Base-by-base conservation (phyloP, 257 asterid genomes). In the Thymus mandschuricus region DNA sequence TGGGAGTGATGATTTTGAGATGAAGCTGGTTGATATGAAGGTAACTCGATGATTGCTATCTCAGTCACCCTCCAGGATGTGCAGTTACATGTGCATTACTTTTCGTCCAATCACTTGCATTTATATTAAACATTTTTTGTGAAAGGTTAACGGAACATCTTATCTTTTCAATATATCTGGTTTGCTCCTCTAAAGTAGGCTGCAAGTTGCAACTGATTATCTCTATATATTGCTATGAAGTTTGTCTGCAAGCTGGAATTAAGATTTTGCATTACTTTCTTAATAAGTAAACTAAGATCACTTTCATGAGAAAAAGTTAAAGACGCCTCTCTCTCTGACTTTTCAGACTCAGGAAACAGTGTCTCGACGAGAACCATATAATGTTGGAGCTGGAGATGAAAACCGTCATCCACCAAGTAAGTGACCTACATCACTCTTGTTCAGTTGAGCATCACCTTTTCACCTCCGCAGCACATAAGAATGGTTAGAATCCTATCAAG, bases 351-450 rank as follows among this genome's bases (percentile, higher is more conserved):
- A 85, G 88, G 95, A 78, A 71, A 81, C 72, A 35, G 52, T 28
- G 15, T 71, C 29, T 76, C 75, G 77, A 75, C 67, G 72, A 44
- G 84, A 76, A 86, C 72, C 71, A 31, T 64, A 43, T 66, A 80
- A 65, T 71, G 43, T 45, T 62, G 90, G 44, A 27, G 73, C 79
- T 48, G 71, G 70, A 71, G 83, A 67, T 59, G 83, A 80, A 60
- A 68, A 71, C 60, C 75, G 27, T 67, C 69, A 66, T 73, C 73
- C 81, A 72, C 68, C 88, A 78, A 81, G 97, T 92, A 82, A 84
- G 93, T 81, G 28, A 62, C 57, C 30, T 8, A 38, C 57, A 55
- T 40, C 52, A 66, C 66, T 71, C 61, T 28, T 61, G 9, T n/a
- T 50, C 56, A 60, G 57, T 61, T 51, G 35, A 8, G 60, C 12